Evolutionary conservation across 495 filamentous ascomycete species (phyloP), one percentile per base, ranked within the genome.

Genomic region (Hypoxylon trugodes): DNA sequence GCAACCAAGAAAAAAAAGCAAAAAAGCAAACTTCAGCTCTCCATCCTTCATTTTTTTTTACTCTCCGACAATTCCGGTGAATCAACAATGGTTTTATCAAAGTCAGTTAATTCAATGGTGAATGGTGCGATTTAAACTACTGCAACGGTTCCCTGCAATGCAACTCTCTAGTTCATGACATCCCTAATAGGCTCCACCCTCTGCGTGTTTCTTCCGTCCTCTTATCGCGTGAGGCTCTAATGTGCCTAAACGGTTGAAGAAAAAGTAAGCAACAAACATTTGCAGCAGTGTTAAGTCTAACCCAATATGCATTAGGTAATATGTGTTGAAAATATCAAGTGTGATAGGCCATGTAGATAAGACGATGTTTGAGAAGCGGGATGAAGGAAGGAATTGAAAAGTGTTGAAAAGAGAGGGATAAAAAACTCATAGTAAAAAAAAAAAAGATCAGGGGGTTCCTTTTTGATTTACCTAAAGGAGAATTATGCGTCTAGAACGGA

Each of bases 141-240:
- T 45, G 56, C 54, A 16, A 12, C 50, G 41, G 30, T 33, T 51
- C 8, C 30, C 49, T 66, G 56, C 56, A 57, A 66, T 60, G 63
- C 28, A 52, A 66, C 63, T 46, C 51, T 30, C 32, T 21, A 51
- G 28, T 43, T 52, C 36, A 30, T 41, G 37, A 37, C 36, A 56
- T 19, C 45, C 16, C 28, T 10, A 40, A 15, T 35, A 33, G 18
- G 50, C 43, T 21, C 63, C 56, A 56, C 54, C 8, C 24, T 16
- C 26, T 18, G 1, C 49, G 28, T 43, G 10, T 42, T 54, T 47
- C 32, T 50, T n/a, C n/a, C 6, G 16, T 21, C 53, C 41, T 49
- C 48, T 59, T 59, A 65, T 65, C 61, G 45, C 30, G 41, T 59
- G 61, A 59, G 55, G 61, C 54, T 65, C 46, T 56, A 48, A 65